phyloP scores from a whole-genome alignment of 306 rosid genomes.

The Dalbergia cochinchinensis region DNA sequence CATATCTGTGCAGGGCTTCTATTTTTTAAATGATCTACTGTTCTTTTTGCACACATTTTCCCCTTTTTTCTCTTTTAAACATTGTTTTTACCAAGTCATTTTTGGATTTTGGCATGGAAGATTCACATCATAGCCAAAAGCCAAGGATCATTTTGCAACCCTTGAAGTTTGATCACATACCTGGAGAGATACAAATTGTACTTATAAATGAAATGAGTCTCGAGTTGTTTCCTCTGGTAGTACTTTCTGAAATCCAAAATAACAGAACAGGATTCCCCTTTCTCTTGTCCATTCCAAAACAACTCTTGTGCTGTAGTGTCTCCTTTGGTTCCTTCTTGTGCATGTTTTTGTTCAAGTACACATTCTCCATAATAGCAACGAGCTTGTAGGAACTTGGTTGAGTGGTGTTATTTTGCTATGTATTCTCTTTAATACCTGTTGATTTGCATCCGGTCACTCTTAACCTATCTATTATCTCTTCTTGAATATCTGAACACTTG shows the following conservation, averaged over 20 bases:
- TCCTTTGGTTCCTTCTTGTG: neutral
- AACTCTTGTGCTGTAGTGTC: neutral
- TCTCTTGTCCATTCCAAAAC: neutral
- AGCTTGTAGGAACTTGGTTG: neutral
- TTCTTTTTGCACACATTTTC: slow-evolving; percentile 59
- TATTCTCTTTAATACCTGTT: neutral
- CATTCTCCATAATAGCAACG: neutral
- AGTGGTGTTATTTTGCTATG: slow-evolving; percentile 9
- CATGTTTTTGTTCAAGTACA: neutral
- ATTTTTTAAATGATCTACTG: slow-evolving; percentile 44
- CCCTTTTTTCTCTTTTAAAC: neutral
- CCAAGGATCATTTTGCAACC: slow-evolving; percentile 16
- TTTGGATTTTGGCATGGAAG: slow-evolving; percentile 40
- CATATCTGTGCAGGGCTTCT: slow-evolving; percentile 52
- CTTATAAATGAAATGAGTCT: slow-evolving; percentile 48
- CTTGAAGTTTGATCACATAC: slow-evolving; percentile 11
- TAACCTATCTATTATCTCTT: neutral
- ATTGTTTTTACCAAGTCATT: too few relatives aligned
- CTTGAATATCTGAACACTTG: neutral
- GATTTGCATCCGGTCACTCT: neutral
- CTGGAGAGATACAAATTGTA: slow-evolving; percentile 20
- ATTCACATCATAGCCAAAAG: too few relatives aligned
- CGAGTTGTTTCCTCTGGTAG: slow-evolving; percentile 2
- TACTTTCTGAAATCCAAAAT: neutral
- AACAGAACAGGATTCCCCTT: neutral